Percentiles rank a stretch among this genome's conserved stretches.
phyloP scores from a whole-genome alignment of 768 basidiomycete genomes.

The Wakefieldia striispora region DNA sequence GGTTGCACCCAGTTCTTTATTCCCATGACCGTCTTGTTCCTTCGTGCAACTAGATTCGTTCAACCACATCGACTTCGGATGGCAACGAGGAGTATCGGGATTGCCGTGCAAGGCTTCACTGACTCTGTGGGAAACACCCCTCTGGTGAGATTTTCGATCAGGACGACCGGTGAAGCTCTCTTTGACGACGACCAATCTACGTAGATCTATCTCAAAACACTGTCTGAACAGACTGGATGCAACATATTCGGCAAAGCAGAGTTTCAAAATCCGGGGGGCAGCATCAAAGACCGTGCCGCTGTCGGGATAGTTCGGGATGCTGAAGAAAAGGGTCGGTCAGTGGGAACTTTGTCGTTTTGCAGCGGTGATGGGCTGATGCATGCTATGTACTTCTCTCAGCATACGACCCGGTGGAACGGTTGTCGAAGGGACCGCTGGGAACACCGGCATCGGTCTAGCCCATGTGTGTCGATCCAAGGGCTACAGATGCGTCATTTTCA shows the following conservation, averaged over 20 bases:
- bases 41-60: conserved; percentile 30
- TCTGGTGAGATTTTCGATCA: conserved; percentile 50
- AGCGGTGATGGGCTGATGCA: background rate
- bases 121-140: conserved; percentile 94
- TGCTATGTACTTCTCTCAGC: conserved; percentile 33
- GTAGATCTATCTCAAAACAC: conserved; percentile 77
- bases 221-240: conserved; percentile 82
- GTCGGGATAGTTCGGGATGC: conserved; percentile 85
- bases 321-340: conserved; percentile 78
- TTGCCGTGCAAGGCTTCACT: conserved; percentile 72
- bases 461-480: conserved; percentile 92
- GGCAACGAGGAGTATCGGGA: conserved; percentile 35
- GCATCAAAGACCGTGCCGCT: conserved; percentile 96
- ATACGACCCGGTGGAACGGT: conserved; percentile 93
- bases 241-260: conserved; percentile 95
- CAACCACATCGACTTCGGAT: conserved; percentile 2
- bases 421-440: conserved; percentile 97
- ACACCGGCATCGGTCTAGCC: conserved; percentile 95
- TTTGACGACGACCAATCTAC: conserved; percentile 6
- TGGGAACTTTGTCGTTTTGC: conserved; percentile 9
- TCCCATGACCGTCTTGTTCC: conserved; percentile 30
- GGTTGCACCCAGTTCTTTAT: background rate
- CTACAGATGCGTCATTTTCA: conserved; percentile 98
- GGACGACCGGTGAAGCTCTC: background rate
- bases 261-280: conserved; percentile 97